Evolutionary conservation across 225 moss, liverwort and hornwort species (phyloP).

Genomic region (Polytrichum commune): DNA sequence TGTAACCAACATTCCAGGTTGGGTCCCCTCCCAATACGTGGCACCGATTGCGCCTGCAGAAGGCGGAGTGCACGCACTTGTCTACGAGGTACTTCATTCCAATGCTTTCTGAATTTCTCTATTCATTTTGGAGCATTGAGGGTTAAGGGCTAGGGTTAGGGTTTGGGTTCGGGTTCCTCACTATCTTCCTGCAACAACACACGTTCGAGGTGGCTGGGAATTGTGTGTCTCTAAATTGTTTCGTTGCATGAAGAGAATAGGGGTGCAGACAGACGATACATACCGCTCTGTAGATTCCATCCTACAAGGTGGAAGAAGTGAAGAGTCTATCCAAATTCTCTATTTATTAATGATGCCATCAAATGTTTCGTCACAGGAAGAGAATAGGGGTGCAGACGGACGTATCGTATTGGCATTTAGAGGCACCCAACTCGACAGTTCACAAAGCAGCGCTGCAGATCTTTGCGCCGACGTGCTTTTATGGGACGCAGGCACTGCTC

Average conservation of each 20-base stretch:
- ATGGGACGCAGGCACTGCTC: conserved; percentile 6
- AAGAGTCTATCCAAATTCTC: too few species aligned
- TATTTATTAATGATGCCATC: too few species aligned
- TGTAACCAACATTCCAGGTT: conserved; percentile 31
- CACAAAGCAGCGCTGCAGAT: conserved; percentile 30
- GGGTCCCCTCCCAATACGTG: conserved; percentile 36
- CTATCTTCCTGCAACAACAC: too few species aligned
- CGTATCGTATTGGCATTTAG: conserved; percentile 38
- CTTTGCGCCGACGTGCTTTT: conserved; percentile 22
- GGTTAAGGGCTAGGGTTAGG: too few species aligned
- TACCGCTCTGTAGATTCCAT: too few species aligned
- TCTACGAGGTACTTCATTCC: conserved; percentile 34
- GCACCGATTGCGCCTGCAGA: conserved; percentile 48
- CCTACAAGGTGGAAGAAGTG: too few species aligned
- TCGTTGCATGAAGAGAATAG: too few species aligned
- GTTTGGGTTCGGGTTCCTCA: too few species aligned
- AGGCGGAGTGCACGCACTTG: conserved; percentile 59
- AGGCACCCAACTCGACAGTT: conserved; percentile 19
- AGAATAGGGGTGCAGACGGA: conserved; percentile 26
- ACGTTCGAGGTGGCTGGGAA: too few species aligned
- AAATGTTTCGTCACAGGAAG: conserved; percentile 26
- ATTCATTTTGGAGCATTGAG: background rate
- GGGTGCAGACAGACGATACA: too few species aligned
- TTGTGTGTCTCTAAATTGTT: too few species aligned
- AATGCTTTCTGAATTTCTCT: background rate